Evolutionary conservation across 495 filamentous ascomycete species (phyloP).

Genomic region (Sordaria brevicollis): DNA sequence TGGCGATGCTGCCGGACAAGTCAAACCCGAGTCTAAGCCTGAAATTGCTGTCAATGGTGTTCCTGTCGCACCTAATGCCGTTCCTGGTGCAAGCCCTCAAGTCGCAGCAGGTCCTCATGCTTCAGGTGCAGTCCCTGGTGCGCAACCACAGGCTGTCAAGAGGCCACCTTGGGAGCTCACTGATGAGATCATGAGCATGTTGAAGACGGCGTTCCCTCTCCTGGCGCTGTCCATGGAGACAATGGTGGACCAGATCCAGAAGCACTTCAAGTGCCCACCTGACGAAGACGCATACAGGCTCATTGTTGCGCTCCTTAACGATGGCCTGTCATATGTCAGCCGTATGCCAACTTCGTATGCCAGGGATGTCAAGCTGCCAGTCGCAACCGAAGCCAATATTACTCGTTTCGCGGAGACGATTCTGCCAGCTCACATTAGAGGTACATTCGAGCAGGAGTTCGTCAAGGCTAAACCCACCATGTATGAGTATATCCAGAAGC

Average conservation of each 20-base stretch:
- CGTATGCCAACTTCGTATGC: constrained; percentile 77
- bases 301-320: constrained; percentile 94
- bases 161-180: constrained; percentile 89
- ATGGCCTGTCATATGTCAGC: constrained; percentile 80
- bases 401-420: constrained; percentile 94
- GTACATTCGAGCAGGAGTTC: constrained; percentile 93
- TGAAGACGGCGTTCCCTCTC: constrained; percentile 94
- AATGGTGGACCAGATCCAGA: constrained; percentile 97
- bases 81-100: constrained; percentile 5
- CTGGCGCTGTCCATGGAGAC: constrained; percentile 97
- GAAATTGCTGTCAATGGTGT: constrained; percentile 18
- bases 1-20: constrained; percentile 26
- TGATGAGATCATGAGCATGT: constrained; percentile 84
- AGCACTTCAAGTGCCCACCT: constrained; percentile 96
- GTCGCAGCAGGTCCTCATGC: constrained; percentile 15
- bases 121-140: constrained; percentile 17
- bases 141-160: constrained; percentile 33
- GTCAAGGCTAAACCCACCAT: constrained; percentile 87
- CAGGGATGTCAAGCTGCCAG: constrained; percentile 80
- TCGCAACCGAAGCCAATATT: constrained; percentile 89
- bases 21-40: constrained; percentile 33
- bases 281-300: constrained; percentile 97
- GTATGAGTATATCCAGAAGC: constrained; percentile 94
- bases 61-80: constrained; percentile 4
- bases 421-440: constrained; percentile 81